A percentile compares a stretch with the other conserved stretches of the same genome.
Evolutionary conservation across 306 rosid species (phyloP).

Genomic region (Cucumis sativus): Cucumber_9930_V3 NC_026658.2:5601001-5601500

Average conservation of each 20-base stretch:
- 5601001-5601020: conserved; percentile 69
- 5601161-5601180: conserved; percentile 7
- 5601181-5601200: neutral
- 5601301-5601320: neutral
- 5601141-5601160: conserved; percentile 82
- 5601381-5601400: neutral
- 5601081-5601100: conserved; percentile 77
- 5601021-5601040: conserved; percentile 45
- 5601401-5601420: neutral
- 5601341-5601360: neutral
- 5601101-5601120: conserved; percentile 75
- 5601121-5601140: conserved; percentile 75
- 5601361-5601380: neutral
- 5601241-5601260: neutral
- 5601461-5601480: neutral
- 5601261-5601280: neutral
- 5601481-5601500: neutral
- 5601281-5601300: neutral
- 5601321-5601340: neutral
- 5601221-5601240: neutral
- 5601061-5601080: conserved; percentile 72
- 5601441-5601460: neutral
- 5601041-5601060: conserved; percentile 53
- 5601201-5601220: neutral
- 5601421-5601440: neutral